Evolutionary conservation across 257 asterid species (phyloP), one percentile per base, ranked within the genome.

Genomic region (Capsicum baccatum): DNA sequence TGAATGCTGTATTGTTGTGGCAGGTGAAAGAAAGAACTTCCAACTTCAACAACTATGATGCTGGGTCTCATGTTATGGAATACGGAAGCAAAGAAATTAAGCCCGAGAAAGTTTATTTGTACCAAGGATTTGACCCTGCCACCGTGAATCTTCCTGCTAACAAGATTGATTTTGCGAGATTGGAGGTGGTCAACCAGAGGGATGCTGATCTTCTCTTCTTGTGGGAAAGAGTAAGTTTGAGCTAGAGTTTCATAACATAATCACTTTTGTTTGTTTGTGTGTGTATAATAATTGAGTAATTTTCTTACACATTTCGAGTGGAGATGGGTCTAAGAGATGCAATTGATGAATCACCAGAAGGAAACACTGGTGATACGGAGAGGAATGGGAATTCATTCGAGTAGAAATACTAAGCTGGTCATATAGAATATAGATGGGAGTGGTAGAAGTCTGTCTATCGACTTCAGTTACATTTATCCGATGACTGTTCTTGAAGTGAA

Each of bases 41-140:
- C 8, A 89, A 94, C 87, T 84, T 83, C 89, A 83, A 90, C 79
- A 88, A 92, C 3, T 94, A 90, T 33, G 87, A 67, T 35, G 58
- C 85, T 3, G 99, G 99, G 82, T 96, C 99, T 64, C 99, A 96
- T 70, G 99, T 96, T 9, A 94, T 93, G 99, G 96, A 94, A 52
- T 96, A 94, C 17, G 99, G 99, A 17, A 93, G 87, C 89, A 90
- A 83, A 88, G 86, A 87, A 81, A 87, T 94, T 79, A 93, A 92
- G 84, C 57, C 89, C 0, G 96, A 93, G 68, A 93, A 90, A 89
- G 93, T 96, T 21, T 92, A 89, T 81, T 59, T 92, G 86, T 94
- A 91, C 86, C 98, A 88, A 80, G 99, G 99, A 15, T 96, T 88
- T 60, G 93, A 96, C 83, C 98, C 98, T 42, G 90, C 93, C 35